Evolutionary conservation across 805 yeast genomes (phyloP).

Genomic region (Brettanomyces anomalus): DNA sequence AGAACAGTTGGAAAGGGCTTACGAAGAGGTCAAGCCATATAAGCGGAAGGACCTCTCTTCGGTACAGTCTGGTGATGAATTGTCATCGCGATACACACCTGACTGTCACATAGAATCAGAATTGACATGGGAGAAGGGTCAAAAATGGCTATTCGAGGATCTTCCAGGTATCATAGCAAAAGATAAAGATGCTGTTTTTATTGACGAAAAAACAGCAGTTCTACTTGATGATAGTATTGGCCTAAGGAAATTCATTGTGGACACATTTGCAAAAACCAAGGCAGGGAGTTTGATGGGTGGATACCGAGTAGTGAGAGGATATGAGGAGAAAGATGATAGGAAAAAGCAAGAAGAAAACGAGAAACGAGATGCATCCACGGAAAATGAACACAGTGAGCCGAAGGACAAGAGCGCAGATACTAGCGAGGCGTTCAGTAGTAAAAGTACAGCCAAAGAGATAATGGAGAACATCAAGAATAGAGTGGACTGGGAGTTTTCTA

Average conservation of each 20-base stretch:
- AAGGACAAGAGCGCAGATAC: not conserved
- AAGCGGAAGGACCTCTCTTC: conserved; percentile 1
- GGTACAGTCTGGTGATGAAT: not conserved
- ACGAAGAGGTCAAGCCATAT: conserved; percentile 24
- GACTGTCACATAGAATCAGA: conserved; percentile 14
- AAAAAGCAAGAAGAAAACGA: not conserved
- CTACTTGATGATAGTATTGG: conserved; percentile 19
- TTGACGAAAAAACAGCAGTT: conserved; percentile 15
- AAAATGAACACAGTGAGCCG: not conserved
- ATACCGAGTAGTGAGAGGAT: conserved; percentile 43
- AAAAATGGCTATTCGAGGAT: conserved; percentile 21
- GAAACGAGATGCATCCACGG: not conserved
- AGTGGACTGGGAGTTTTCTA: conserved; percentile 10
- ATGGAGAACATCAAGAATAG: conserved; percentile 7
- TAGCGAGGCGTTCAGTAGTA: not conserved
- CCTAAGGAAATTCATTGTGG: conserved; percentile 19
- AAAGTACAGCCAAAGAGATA: conserved; percentile 1
- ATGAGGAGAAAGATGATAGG: conserved; percentile 9
- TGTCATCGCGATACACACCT: not conserved
- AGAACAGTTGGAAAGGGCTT: conserved; percentile 51
- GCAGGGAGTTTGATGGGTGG: conserved; percentile 35
- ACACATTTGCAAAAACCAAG: conserved; percentile 16
- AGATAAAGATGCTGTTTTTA: conserved; percentile 22
- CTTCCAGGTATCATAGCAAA: conserved; percentile 15
- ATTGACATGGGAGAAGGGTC: conserved; percentile 17